Base-by-base conservation (phyloP, 1,139 yeast genomes). In the Pichia terricola region DNA sequence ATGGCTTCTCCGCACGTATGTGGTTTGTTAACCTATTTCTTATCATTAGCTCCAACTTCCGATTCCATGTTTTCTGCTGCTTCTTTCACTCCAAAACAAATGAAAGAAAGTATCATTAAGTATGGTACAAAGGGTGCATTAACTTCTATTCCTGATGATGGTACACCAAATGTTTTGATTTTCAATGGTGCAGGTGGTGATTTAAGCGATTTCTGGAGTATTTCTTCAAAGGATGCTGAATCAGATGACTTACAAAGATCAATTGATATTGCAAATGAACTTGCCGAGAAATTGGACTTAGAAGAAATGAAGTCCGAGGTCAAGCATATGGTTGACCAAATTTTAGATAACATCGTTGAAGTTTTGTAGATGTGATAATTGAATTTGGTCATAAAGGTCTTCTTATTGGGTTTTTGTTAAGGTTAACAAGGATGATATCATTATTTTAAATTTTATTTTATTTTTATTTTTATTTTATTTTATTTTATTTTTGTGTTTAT, bases 1-100 rank as follows among this genome's bases (percentile, higher is more conserved):
- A 91, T 91, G 98, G 98, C 98, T 34, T 86, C 97, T 39, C 98
- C 98, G 44, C 97, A 91, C 63, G 83, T 91, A 63, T 83, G 88
- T 50, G 98, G 98, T 55, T 74, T 91, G 64, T 72, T 82, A 61
- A 70, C 96, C 4, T 91, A 91, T 75, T 89, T 78, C 69, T 71
- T 91, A 57, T 86, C 96, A 26, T 79, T 91, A 65, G 94, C 86
- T 68, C 98, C 98, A 54, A 84, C 79, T 44, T 66, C 83, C 31
- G 82, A 75, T 50, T 87, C 96, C 39, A 85, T 80, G 64, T 86
- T 70, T 59, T 47, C 60, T 16, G 64, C 70, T 45, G 72, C 76
- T 46, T 74, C 78, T 43, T 73, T 89, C 47, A 75, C 95, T 10
- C 95, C 98, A 47, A 78, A 77, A 41, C 94, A 84, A 68, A 73